Base-by-base conservation (phyloP, 306 rosid species). In the Rosa lucieae region DNA sequence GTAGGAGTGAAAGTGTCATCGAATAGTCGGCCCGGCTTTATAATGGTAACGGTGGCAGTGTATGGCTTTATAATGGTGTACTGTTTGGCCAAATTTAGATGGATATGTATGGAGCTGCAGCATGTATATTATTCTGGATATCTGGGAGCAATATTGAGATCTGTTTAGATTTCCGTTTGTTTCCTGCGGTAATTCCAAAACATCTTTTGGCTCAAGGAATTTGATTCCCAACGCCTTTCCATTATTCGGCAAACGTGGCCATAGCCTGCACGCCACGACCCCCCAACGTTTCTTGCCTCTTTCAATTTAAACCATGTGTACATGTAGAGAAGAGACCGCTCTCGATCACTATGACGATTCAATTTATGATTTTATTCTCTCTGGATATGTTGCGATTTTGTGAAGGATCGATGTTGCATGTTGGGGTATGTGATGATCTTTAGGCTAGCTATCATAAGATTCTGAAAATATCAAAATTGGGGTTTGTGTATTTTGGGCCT, bases 181-280 rank as follows among this genome's bases (percentile, higher is more conserved):
- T 73, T 78, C 51, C n/a, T 68, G 44, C 52, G 85, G 72, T 66
- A 59, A 55, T 59, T 71, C 53, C 61, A 59, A 23, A 69, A 35
- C 66, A 9, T 69, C 37, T 56, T 59, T 65, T 5, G 69, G n/a
- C n/a, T 65, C 7, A 2, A 35, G 21, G 56, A 47, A 65, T 59
- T 68, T 76, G 74, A 76, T 70, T 76, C 67, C 72, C 47, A 23
- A 75, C 23, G 2, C 6, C 20, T 20, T 1, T 66, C 21, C 46
- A 35, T 2, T 35, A 11, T 37, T 37, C 6, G 5, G 47, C 13
- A 66, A 66, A 8, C 23, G n/a, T 18, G 70, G 47, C 70, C 44
- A 0, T 55, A 55, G 62, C 1, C 70, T 65, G 70, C 20, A 32
- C 35, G n/a, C 44, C 70, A 35, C 70, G 46, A 13, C 10, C 12